Evolutionary conservation across 495 filamentous ascomycete genomes (phyloP), one percentile per base, ranked within the genome.

Genomic region (Trichoderma orchidacearum): DNA sequence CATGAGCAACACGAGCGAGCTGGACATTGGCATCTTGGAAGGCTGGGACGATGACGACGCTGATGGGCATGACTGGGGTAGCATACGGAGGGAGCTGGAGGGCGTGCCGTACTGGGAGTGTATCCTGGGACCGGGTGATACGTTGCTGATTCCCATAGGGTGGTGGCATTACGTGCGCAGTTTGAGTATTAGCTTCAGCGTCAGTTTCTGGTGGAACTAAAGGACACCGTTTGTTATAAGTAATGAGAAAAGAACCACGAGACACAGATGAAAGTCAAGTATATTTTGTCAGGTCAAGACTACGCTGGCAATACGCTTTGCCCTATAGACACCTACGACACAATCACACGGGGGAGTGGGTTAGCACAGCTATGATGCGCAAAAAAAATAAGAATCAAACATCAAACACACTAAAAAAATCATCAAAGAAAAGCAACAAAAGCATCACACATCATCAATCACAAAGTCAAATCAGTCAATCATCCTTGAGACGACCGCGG

Each of bases 151-250:
- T 54, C 93, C 93, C 4, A 75, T 87, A 3, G 93, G 92, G 18
- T 99, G 93, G 93, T 99, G 93, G 93, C 93, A 99, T 75, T 97
- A 96, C 77, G 89, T 99, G 5, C 75, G 86, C 59, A 88, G 88
- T 32, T 63, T 96, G 66, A 87, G 79, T 55, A 85, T 85, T 31
- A 95, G 93, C 59, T 87, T 94, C 60, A 97, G 94, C 64, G 91
- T 97, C 32, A 97, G 90, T 68, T 98, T 95, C 67, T 99, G 93
- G 93, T 99, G 91, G 89, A 85, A 87, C 64, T 89, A 66, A 73
- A 30, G 15, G 8, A n/a, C 12, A 50, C 13, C 18, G 2, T 50
- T 50, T 28, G 25, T n/a, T 35, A 8, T 35, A 35, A 35, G 32
- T n/a, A 8, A 35, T n/a, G 32, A 35, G 32, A n/a, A n/a, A 35